phyloP scores from a whole-genome alignment of 495 filamentous ascomycete genomes.

The Gamarada debralockiae region DNA sequence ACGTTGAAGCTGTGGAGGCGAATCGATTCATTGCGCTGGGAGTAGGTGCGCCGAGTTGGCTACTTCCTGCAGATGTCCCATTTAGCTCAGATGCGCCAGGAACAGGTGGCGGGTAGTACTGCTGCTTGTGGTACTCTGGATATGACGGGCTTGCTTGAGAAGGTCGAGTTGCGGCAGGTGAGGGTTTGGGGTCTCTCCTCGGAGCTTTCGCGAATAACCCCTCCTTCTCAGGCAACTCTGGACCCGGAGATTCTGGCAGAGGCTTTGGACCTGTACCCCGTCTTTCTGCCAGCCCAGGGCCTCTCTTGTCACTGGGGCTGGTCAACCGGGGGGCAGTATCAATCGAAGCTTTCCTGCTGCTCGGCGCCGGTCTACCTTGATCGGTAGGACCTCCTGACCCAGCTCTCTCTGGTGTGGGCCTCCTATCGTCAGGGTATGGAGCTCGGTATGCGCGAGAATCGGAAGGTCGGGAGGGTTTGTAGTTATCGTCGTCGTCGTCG shows the following conservation, averaged over 20 bases:
- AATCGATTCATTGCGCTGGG: slow-evolving; percentile 62
- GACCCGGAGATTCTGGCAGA: slow-evolving; percentile 70
- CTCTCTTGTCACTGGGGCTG: slow-evolving; percentile 46
- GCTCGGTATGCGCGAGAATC: slow-evolving; percentile 36
- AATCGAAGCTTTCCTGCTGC: slow-evolving; percentile 19
- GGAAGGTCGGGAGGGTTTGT: slow-evolving; percentile 29
- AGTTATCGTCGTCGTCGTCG: slow-evolving; percentile 52
- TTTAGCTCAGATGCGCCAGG: slow-evolving; percentile 14
- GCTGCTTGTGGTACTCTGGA: slow-evolving; percentile 17
- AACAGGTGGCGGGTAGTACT: slow-evolving; percentile 18
- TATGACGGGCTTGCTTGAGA: slow-evolving; percentile 14
- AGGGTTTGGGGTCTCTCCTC: slow-evolving; percentile 12
- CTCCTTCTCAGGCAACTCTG: slow-evolving; percentile 66
- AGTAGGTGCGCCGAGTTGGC: slow-evolving; percentile 18
- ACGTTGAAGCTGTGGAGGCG: slow-evolving; percentile 83
- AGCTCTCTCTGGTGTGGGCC: slow-evolving; percentile 16
- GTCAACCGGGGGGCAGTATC: slow-evolving; percentile 41
- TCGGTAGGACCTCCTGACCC: slow-evolving; percentile 15
- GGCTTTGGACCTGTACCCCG: slow-evolving; percentile 73
- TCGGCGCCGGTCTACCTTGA: slow-evolving; percentile 10
- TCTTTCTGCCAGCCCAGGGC: slow-evolving; percentile 60
- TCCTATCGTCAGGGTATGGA: slow-evolving; percentile 46
- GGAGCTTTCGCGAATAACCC: slow-evolving; percentile 55
- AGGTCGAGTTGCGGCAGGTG: slow-evolving; percentile 15
- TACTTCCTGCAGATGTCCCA: slow-evolving; percentile 3